These are phyloP conservation scores for Thelonectria olida DNA, from an alignment of 2,329 filamentous ascomycete genomes.

Conservation along the genomic window DNA sequence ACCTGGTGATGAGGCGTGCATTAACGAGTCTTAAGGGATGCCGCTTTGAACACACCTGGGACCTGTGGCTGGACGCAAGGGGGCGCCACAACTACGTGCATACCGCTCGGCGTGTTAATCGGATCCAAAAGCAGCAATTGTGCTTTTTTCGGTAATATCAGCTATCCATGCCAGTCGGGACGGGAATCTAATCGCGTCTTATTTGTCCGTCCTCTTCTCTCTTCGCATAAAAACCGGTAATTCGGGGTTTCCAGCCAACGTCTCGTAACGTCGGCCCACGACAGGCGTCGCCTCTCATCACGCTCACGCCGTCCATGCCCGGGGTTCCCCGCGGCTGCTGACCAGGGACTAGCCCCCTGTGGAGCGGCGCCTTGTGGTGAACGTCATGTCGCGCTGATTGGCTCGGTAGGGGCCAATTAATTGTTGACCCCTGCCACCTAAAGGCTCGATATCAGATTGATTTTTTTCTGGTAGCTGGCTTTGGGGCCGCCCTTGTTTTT, in stretches of 20 bases:
- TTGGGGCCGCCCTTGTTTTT: constrained; percentile 24
- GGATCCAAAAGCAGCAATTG: neutral
- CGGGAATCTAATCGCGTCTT: neutral
- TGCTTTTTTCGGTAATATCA: neutral
- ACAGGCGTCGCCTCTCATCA: constrained; percentile 16
- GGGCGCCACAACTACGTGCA: constrained; percentile 3
- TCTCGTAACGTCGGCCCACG: constrained; percentile 17
- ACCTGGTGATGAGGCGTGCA: neutral
- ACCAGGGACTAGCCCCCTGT: constrained; percentile 33
- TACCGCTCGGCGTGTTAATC: neutral
- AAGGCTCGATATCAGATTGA: constrained; percentile 48
- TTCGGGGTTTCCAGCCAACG: neutral
- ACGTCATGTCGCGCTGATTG: constrained; percentile 49
- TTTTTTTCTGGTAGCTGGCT: constrained; percentile 34
- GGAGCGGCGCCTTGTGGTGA: constrained; percentile 38
- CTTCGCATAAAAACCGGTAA: constrained; percentile 10
- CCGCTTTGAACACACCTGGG: neutral
- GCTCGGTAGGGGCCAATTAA: constrained; percentile 38
- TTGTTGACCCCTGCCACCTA: constrained; percentile 43
- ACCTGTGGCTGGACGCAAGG: constrained; percentile 17
- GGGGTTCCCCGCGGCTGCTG: constrained; percentile 39
- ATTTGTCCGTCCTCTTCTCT: neutral
- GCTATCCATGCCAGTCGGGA: neutral
- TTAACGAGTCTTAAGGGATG: constrained; percentile 9
- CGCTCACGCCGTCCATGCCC: constrained; percentile 21